Conservation (phyloP, 306 rosid species). For the Cucurbita moschata region DNA sequence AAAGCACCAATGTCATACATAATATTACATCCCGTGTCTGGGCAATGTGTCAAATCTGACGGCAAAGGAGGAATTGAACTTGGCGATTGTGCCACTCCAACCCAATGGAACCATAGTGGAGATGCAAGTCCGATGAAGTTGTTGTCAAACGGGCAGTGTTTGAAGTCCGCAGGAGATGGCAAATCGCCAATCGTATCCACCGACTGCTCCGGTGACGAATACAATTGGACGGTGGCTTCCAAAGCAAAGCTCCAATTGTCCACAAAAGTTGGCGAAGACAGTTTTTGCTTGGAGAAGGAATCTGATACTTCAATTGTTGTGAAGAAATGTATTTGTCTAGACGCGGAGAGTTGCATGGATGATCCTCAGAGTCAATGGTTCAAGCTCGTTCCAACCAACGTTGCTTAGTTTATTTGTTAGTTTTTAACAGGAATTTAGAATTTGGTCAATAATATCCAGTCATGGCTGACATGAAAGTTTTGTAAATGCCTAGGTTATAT, state of each 20-base stretch:
- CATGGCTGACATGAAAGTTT: too few species aligned
- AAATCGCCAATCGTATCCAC: constrained; percentile 11
- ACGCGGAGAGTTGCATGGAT: constrained; percentile 17
- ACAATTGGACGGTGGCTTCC: constrained; percentile 23
- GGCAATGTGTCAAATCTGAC: constrained; percentile 16
- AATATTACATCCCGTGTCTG: constrained; percentile 22
- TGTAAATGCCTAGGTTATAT: too few species aligned
- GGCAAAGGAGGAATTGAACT: constrained; percentile 13
- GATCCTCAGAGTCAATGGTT: constrained; percentile 33
- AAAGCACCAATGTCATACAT: constrained; percentile 14
- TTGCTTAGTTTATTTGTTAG: constrained; percentile 2
- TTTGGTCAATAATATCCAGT: too few species aligned
- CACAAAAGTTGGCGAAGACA: constrained; percentile 1
- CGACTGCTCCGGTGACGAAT: constrained; percentile 17
- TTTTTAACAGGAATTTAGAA: too few species aligned
- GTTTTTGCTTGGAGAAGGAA: constrained; percentile 22
- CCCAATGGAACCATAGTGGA: constrained; percentile 18
- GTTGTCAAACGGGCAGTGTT: constrained; percentile 5
- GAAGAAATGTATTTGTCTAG: constrained; percentile 28
- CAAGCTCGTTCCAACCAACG: constrained; percentile 26
- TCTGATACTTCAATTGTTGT: constrained; percentile 14
- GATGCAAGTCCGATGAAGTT: constrained; percentile 19
- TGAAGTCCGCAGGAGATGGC: constrained; percentile 22
- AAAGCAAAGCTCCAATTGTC: constrained; percentile 27
- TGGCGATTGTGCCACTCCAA: constrained; percentile 16